Evolutionary conservation across 2,329 filamentous ascomycete genomes (phyloP).

Genomic region (Lecanoromycetidae sp.): DNA sequence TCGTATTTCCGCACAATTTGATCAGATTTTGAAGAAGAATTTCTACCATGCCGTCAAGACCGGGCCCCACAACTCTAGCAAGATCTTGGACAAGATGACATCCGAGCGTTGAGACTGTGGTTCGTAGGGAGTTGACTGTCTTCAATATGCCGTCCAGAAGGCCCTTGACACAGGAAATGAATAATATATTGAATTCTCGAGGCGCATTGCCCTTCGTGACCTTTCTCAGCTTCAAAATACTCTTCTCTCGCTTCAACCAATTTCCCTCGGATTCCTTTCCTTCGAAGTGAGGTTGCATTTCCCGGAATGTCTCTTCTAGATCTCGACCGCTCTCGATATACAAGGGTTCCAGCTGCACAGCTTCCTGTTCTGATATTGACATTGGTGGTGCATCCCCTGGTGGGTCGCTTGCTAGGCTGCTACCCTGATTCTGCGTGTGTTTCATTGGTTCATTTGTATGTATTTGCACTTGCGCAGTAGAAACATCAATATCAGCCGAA

Average conservation of each 20-base stretch:
- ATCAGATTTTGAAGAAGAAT: constrained; percentile 78
- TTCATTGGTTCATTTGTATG: constrained; percentile 5
- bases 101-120: constrained; percentile 78
- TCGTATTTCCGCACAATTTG: constrained; percentile 79
- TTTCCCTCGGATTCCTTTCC: constrained; percentile 84
- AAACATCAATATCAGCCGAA: constrained; percentile 21
- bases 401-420: neutral
- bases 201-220: constrained; percentile 75
- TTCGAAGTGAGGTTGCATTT: constrained; percentile 73
- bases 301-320: constrained; percentile 73
- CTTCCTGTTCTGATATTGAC: constrained; percentile 48
- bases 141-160: constrained; percentile 84
- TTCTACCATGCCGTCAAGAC: constrained; percentile 79
- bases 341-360: constrained; percentile 57
- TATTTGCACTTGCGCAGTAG: constrained; percentile 18
- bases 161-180: constrained; percentile 57
- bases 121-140: constrained; percentile 67
- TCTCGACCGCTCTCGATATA: constrained; percentile 77
- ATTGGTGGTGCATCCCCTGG: constrained; percentile 11
- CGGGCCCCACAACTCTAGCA: constrained; percentile 60
- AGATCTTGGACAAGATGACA: constrained; percentile 77
- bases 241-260: constrained; percentile 78
- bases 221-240: constrained; percentile 60
- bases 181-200: constrained; percentile 60
- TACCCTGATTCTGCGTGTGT: neutral